These are phyloP conservation scores for Scleromitrula shiraiana DNA, from an alignment of 2,329 filamentous ascomycete genomes.

Conservation along the genomic window DNA sequence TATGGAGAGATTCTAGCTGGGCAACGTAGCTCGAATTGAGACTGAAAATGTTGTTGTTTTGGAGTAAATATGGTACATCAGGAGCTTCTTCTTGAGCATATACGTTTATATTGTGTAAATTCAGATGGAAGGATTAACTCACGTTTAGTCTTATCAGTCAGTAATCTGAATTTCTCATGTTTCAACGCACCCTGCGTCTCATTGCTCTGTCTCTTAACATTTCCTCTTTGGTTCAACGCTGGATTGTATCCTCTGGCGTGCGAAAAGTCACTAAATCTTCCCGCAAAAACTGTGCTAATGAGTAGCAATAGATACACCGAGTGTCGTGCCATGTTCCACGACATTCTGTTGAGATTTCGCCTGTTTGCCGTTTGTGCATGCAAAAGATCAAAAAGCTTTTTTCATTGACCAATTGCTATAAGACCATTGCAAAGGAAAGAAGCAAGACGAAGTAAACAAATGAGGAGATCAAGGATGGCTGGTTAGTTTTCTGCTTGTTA, in stretches of 20 bases:
- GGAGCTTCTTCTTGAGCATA: slow-evolving; percentile 26
- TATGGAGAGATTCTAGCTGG: slow-evolving; percentile 33
- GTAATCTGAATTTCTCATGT: neutral
- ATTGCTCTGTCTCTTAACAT: neutral
- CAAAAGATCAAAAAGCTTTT: no score
- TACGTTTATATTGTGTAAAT: neutral
- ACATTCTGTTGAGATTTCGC: neutral
- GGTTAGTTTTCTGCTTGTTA: no score
- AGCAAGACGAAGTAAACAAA: no score
- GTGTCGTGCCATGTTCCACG: neutral
- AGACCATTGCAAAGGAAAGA: no score
- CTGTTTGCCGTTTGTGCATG: no score
- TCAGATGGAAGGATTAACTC: neutral
- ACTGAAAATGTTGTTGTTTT: slow-evolving; percentile 36
- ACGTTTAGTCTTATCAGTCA: neutral
- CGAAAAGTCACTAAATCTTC: neutral
- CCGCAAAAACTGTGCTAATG: neutral
- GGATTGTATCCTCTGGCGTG: neutral
- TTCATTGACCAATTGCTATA: no score
- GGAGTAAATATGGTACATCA: slow-evolving; percentile 34
- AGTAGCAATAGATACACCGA: neutral
- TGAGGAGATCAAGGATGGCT: no score
- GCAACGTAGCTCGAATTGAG: slow-evolving; percentile 37
- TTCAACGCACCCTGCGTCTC: neutral
- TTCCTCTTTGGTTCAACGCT: neutral